Evolutionary conservation across 176 grass and related monocot genomes (phyloP).

Genomic region (Rhynchospora pubera): DNA sequence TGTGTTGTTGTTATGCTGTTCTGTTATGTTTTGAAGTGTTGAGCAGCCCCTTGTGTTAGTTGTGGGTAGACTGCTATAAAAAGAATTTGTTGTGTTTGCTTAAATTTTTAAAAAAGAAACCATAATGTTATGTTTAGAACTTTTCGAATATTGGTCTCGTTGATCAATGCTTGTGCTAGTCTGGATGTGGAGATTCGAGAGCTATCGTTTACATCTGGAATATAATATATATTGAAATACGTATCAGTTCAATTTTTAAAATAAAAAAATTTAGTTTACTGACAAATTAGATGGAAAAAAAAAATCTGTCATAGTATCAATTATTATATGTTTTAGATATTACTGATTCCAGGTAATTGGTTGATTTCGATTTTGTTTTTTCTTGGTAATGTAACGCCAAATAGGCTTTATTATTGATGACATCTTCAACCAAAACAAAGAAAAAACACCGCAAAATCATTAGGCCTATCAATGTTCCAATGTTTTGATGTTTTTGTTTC

Average conservation of each 20-base stretch:
- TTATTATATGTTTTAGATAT: not conserved
- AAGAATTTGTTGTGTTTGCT: not conserved
- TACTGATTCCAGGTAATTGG: not conserved
- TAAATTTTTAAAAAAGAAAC: not conserved
- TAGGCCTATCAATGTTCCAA: too few relatives aligned
- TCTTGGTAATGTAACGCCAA: not conserved
- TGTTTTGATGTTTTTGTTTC: too few relatives aligned
- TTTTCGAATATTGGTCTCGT: not conserved
- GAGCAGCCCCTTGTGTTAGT: conserved; percentile 15
- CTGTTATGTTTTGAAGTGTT: conserved; percentile 37
- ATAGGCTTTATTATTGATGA: not conserved
- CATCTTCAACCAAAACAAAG: not conserved
- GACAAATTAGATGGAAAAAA: not conserved
- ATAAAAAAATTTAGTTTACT: not conserved
- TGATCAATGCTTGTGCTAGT: not conserved
- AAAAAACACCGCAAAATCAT: too few relatives aligned
- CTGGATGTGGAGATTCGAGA: not conserved
- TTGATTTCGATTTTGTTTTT: not conserved
- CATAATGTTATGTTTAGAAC: not conserved
- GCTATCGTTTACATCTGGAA: not conserved
- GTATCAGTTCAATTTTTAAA: not conserved
- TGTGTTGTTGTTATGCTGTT: conserved; percentile 14
- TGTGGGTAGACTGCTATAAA: conserved; percentile 24
- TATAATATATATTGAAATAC: not conserved
- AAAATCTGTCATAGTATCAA: not conserved